Percentiles rank a stretch among this genome's conserved stretches.
Evolutionary conservation across 352 stramenopile species (phyloP).

Genomic region (Aphanomyces stellatus): DNA sequence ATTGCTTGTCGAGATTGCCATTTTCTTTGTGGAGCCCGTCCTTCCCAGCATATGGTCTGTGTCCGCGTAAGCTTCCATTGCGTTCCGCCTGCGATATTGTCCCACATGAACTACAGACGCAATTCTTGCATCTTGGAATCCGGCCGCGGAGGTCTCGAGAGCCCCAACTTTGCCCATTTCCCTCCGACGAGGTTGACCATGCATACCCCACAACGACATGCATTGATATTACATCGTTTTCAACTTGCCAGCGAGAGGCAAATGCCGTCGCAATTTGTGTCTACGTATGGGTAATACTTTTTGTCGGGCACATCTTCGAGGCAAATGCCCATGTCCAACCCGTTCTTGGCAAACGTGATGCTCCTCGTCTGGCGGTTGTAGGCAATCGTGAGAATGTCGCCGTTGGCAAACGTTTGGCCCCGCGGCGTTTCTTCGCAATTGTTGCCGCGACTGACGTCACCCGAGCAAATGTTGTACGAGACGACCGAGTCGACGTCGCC

Average conservation of each 20-base stretch:
- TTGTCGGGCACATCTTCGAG: conserved; percentile 17
- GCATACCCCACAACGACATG: no score
- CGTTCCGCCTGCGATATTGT: no score
- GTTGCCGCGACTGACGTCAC: conserved; percentile 2
- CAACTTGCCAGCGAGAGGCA: conserved; percentile 17
- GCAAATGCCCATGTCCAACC: conserved; percentile 17
- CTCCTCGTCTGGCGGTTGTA: conserved; percentile 3
- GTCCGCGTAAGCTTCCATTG: no score
- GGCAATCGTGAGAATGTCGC: conserved; percentile 18
- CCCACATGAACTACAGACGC: no score
- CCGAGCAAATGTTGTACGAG: conserved; percentile 21
- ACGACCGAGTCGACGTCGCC: conserved; percentile 16
- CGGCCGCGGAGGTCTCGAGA: no score
- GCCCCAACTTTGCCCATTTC: no score
- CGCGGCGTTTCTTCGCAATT: neutral
- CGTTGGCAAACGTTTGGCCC: conserved; percentile 10
- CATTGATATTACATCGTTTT: no score
- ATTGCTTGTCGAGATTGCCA: no score
- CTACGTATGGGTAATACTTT: conserved; percentile 21
- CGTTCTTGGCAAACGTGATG: conserved; percentile 18
- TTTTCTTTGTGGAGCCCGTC: no score
- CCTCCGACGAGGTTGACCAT: no score
- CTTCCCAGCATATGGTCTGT: no score
- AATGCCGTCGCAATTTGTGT: conserved; percentile 21
- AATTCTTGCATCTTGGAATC: no score